Base-by-base conservation (phyloP, 257 asterid genomes). In the Solanum sparsipilum region DNA sequence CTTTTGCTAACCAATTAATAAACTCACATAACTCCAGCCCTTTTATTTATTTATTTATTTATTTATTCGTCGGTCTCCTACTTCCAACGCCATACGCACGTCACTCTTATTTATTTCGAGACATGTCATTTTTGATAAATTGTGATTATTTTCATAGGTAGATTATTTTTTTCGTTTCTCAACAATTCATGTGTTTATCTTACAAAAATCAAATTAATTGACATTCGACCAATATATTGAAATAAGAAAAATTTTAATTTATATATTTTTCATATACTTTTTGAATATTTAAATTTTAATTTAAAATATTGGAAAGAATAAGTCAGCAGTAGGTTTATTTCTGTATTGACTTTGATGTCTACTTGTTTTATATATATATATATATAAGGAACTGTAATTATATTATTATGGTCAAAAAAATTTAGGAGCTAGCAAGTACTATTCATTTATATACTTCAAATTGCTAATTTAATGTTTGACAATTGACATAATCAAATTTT, bases 201-300 rank as follows among this genome's bases (percentile, higher is more conserved):
- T 2, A 20, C 5, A 20, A 31, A 3, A 68, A 1, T 70, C 39
- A 15, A 70, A 15, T 16, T 70, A 15, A 32, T 6, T 70, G 4
- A 70, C 11, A 15, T 31, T 70, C 9, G 6, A 29, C 3, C 2
- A 29, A 70, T 7, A 70, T 70, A 29, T 70, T 7, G 21, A 68
- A 6, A 68, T 68, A 25, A 27, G 2, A 13, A 68, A 5, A 27
- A 12, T 3, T n/a, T 10, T 23, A 63, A 12, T 25, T 11, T 67
- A 67, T 25, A 63, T 10, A 63, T n/a, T n/a, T 11, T 63, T 23
- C 1, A 48, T 5, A 16, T 48, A 48, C 21, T 13, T 48, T 56
- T 18, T 0, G n/a, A 67, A 27, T 13, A 13, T 31, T 29, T 6
- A 3, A 15, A 29, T 29, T 3, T 2, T 0, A 67, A 1, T 67